Evolutionary conservation across 116 monocot species (phyloP), one percentile per base, ranked within the genome.

Genomic region (Zostera marina): DNA sequence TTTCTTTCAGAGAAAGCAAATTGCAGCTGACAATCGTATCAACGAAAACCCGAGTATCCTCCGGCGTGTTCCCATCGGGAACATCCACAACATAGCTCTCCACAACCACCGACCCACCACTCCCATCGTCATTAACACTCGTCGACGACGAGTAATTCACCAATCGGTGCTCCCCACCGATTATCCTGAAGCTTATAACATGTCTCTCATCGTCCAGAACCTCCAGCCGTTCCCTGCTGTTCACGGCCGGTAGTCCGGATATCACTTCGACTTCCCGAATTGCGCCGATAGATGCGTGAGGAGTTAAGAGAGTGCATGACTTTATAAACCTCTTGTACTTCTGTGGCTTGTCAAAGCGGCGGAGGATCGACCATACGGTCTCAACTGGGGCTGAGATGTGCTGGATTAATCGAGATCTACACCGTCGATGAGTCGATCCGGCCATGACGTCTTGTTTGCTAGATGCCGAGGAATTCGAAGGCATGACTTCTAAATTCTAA

Each of bases 1-100:
- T 58, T n/a, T 70, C 56, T 5, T 77, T 77, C 21, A 91, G 79
- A 58, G 84, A 81, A 70, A 77, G 85, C 16, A 85, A 77, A 60
- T 91, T 84, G 48, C 84, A 73, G 49, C 76, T 61, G 40, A 90
- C 67, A 70, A 92, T 92, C 56, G 87, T 92, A 45, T 92, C 81
- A 24, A 76, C 87, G 67, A 92, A 92, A 20, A 76, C 62, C 2
- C 60, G 53, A 13, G 92, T 93, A 38, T 93, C 92, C 55, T 93
- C 87, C 52, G 11, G 41, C 22, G 84, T 81, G 72, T 87, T 93
- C 42, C 87, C 92, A 45, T 52, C 52, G 45, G 92, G 87, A 61
- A 87, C 84, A 62, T 93, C 87, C 11, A 87, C 92, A 9, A 92
- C 83, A 69, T 92, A 92, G 12, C 83, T 83, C 73, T 92, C 92